Evolutionary conservation across 495 filamentous ascomycete genomes (phyloP), one percentile per base, ranked within the genome.

Genomic region (Apodospora peruviana): DNA sequence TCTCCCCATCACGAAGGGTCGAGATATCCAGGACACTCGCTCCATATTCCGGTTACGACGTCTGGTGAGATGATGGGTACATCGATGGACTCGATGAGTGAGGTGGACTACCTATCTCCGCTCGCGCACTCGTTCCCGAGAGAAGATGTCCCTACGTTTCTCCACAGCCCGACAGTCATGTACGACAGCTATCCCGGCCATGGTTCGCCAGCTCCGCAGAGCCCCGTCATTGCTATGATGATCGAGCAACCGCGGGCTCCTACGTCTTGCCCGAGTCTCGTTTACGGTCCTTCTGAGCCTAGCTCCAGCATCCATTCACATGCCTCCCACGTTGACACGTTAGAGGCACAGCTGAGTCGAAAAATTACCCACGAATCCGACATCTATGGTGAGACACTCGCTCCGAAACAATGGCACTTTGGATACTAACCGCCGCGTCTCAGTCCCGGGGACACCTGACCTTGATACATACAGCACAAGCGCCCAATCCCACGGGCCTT

Each of bases 71-170:
- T 68, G 48, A 62, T 77, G 39, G 73, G 68, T 9, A 69, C 70
- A 3, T 72, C 74, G 12, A 61, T 76, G 43, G 75, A 77, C 52
- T 68, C 75, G 4, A 66, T 80, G 39, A 78, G 73, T 52, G 76
- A 79, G 12, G 67, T 74, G 40, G 74, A 80, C 55, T 80, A 79
- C 54, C 69, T 73, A 45, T 79, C 77, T 19, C 75, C 77, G 10
- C 58, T 77, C 35, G 64, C 61, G 39, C 72, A 75, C 23, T 71
- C 75, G 3, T 80, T 75, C 57, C 63, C 62, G 1, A 59, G 74
- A 53, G 73, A 79, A 23, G 76, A 80, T 29, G 54, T 76, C 4
- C 67, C 71, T 4, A 59, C 69, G 5, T 79, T 68, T 43, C 61
- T 76, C 20, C 68, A 75, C 52, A 79, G 77, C 64, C 75, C 77